A percentile compares a stretch with the other conserved stretches of the same genome.
Evolutionary conservation across 331 rosid species (phyloP).

Genomic region (Telfairia occidentalis): DNA sequence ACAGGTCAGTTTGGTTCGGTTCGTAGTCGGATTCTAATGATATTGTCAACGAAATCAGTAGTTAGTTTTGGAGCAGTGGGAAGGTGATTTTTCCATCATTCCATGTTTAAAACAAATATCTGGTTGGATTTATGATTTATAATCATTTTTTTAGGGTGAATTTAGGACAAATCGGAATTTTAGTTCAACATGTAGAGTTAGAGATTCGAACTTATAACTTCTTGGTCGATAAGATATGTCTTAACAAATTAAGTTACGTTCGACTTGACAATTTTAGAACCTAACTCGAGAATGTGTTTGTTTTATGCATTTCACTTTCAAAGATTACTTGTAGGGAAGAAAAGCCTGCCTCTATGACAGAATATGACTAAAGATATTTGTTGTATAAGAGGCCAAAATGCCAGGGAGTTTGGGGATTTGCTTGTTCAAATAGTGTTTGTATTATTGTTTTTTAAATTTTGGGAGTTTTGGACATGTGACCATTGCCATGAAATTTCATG

Average conservation of each 20-base stretch:
- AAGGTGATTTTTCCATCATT: neutral
- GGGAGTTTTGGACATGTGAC: neutral
- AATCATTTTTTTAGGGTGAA: neutral
- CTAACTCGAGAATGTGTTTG: neutral
- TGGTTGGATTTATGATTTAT: neutral
- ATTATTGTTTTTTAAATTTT: neutral
- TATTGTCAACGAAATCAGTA: neutral
- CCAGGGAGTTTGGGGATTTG: neutral
- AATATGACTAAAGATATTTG: slow-evolving; percentile 3
- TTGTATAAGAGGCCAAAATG: neutral
- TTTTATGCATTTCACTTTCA: neutral
- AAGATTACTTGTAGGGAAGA: neutral
- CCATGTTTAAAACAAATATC: neutral
- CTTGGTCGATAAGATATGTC: too few species aligned
- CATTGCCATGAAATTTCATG: neutral
- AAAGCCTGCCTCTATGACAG: neutral
- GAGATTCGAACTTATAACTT: too few species aligned
- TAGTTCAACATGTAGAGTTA: too few species aligned
- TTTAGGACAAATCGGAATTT: too few species aligned
- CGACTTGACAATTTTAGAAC: too few species aligned
- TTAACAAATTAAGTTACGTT: too few species aligned
- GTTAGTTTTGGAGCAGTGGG: neutral
- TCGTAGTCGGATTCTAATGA: neutral
- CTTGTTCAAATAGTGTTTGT: neutral
- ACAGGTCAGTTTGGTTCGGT: neutral